Evolutionary conservation across 2,329 filamentous ascomycete genomes (phyloP), one percentile per base, ranked within the genome.

Genomic region (Aspergillus sp.): DNA sequence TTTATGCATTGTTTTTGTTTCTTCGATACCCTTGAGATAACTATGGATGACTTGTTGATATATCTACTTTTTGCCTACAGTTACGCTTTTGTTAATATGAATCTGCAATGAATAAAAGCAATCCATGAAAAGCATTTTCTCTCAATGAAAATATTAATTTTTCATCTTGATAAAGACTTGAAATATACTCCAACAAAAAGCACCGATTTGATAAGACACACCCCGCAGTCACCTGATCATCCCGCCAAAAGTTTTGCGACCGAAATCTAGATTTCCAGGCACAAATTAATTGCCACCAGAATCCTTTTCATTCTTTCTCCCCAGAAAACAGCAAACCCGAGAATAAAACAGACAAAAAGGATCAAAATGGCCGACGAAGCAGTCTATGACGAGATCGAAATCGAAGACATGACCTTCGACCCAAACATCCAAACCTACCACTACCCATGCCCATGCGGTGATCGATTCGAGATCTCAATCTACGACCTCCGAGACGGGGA

Each of bases 351-450:
- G 11, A 39, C 19, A 37, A 45, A 40, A 41, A 7, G 28, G 36
- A 28, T 35, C 43, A 71, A 54, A 44, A 84, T 83, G 81, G 75
- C 81, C 31, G 82, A 83, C 62, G 62, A 85, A 52, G 76, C 80
- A 42, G 68, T 95, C 65, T 97, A 96, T 75, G 91, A 97, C 62
- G 91, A 96, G 70, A 91, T 97, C 69, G 91, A 97, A 67, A 96
- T 97, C 73, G 91, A 97, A 68, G 93, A 98, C 70, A 95, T 96
- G 90, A 93, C 87, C 60, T 96, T 81, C 66, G 90, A 96, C 68
- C 73, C 82, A 37, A 76, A 77, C 4, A 78, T 90, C 33, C 85
- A 95, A 66, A 85, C 95, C 57, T 98, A 95, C 73, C 86, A 91
- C 71, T 95, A 95, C 67, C 93, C 93, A 10, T 98, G 93, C 66